Evolutionary conservation across 306 rosid species (phyloP).

Genomic region (Inga leiocalycina): DNA sequence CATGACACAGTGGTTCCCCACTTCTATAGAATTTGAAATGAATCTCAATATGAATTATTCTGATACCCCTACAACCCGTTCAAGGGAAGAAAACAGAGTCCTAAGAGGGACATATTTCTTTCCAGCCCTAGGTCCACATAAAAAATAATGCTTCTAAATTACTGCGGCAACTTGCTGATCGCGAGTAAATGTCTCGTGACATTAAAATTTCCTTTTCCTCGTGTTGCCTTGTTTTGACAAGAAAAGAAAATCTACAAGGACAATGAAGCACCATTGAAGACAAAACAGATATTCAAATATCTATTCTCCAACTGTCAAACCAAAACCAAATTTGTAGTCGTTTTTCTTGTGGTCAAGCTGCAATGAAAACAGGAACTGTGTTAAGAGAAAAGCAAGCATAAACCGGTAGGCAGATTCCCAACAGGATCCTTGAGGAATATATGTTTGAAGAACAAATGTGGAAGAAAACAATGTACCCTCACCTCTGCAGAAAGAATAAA

Average conservation of each 20-base stretch:
- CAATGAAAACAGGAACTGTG: constrained; percentile 32
- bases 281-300: constrained; percentile 24
- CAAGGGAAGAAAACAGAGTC: constrained; percentile 34
- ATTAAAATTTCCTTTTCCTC: constrained; percentile 33
- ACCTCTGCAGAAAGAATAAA: constrained; percentile 62
- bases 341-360: constrained; percentile 94
- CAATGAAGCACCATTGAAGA: constrained; percentile 21
- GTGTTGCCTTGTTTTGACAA: background rate
- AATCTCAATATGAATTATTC: constrained; percentile 46
- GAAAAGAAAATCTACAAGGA: constrained; percentile 31
- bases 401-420: background rate
- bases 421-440: background rate
- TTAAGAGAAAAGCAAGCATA: constrained; percentile 4
- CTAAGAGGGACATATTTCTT: constrained; percentile 26
- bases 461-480: constrained; percentile 17
- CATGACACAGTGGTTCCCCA: background rate
- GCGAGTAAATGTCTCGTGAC: constrained; percentile 32
- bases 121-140: constrained; percentile 15
- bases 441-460: background rate
- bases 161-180: constrained; percentile 37
- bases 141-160: constrained; percentile 28
- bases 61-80: constrained; percentile 46
- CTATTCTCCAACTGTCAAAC: constrained; percentile 95
- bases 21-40: constrained; percentile 14
- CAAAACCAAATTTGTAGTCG: constrained; percentile 97